Evolutionary conservation across 148 eudicot species (phyloP).

Genomic region (Euryodendron excelsum): DNA sequence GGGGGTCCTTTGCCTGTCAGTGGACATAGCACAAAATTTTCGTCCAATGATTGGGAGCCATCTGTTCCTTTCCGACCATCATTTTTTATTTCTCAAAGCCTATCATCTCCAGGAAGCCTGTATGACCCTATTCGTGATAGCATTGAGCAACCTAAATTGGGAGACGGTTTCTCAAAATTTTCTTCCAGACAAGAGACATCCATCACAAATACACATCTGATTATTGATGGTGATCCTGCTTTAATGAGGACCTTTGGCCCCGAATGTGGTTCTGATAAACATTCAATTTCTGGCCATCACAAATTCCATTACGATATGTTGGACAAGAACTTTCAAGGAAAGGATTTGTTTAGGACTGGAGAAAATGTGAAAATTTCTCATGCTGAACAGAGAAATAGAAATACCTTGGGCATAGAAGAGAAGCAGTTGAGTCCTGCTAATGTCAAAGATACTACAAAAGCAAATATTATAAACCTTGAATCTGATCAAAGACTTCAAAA

Average conservation of each 20-base stretch:
- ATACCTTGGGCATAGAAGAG: slow-evolving; percentile 36
- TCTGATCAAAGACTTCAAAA: slow-evolving; percentile 24
- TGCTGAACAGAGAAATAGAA: slow-evolving; percentile 35
- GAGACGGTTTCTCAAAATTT: slow-evolving; percentile 34
- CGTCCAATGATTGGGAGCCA: slow-evolving; percentile 78
- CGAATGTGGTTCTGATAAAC: slow-evolving; percentile 21
- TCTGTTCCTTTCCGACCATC: slow-evolving; percentile 78
- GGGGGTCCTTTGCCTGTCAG: slow-evolving; percentile 26
- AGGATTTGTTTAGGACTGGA: slow-evolving; percentile 33
- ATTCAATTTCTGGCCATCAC: slow-evolving; percentile 26
- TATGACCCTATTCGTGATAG: slow-evolving; percentile 72
- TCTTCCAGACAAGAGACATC: slow-evolving; percentile 37
- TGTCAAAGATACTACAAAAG: slow-evolving; percentile 36
- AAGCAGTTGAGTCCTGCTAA: slow-evolving; percentile 31
- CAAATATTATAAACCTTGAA: slow-evolving; percentile 23
- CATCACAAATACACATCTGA: slow-evolving; percentile 10
- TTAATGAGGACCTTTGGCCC: slow-evolving; percentile 4
- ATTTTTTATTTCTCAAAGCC: slow-evolving; percentile 35
- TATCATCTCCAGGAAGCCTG: slow-evolving; percentile 46
- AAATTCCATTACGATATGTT: slow-evolving; percentile 17
- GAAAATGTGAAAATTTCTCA: slow-evolving; percentile 45
- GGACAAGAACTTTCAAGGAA: slow-evolving; percentile 30
- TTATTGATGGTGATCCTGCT: slow-evolving; percentile 21
- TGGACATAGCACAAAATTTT: slow-evolving; percentile 32
- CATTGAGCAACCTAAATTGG: slow-evolving; percentile 43